Evolutionary conservation across 495 filamentous ascomycete species (phyloP).

Genomic region (Penicillium fimorum): DNA sequence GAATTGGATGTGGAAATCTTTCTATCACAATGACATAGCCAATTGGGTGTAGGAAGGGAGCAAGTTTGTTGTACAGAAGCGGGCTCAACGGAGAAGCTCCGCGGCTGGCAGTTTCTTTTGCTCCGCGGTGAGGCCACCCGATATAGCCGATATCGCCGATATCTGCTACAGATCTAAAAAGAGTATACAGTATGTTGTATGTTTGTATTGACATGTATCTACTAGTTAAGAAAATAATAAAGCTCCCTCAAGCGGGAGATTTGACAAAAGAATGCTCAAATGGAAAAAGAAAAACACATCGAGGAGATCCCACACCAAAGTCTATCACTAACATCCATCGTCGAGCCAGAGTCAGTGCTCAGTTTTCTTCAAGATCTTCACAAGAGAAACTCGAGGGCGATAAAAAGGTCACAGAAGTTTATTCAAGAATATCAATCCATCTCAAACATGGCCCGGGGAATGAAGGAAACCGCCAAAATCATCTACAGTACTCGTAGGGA

Average conservation of each 20-base stretch:
- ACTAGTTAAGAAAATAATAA: slow-evolving; percentile 1
- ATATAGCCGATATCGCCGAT: slow-evolving; percentile 27
- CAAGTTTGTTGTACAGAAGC: not conserved
- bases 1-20: not conserved
- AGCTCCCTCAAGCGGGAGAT: not conserved
- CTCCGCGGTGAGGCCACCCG: slow-evolving; percentile 32
- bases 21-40: slow-evolving; percentile 17
- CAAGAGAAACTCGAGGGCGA: not conserved
- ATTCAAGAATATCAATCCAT: slow-evolving; percentile 14
- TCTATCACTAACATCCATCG: not conserved
- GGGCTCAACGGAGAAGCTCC: slow-evolving; percentile 20
- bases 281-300: not conserved
- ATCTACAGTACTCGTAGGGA: slow-evolving; percentile 15
- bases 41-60: not conserved
- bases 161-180: slow-evolving; percentile 8
- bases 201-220: slow-evolving; percentile 9
- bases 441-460: slow-evolving; percentile 1
- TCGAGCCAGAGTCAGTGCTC: not conserved
- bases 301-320: not conserved
- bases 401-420: not conserved
- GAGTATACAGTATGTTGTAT: slow-evolving; percentile 3
- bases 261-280: not conserved
- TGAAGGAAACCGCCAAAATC: slow-evolving; percentile 3
- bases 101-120: slow-evolving; percentile 27
- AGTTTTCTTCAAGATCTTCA: not conserved